Base-by-base conservation (phyloP, 148 eudicot species). In the Euryodendron excelsum region DNA sequence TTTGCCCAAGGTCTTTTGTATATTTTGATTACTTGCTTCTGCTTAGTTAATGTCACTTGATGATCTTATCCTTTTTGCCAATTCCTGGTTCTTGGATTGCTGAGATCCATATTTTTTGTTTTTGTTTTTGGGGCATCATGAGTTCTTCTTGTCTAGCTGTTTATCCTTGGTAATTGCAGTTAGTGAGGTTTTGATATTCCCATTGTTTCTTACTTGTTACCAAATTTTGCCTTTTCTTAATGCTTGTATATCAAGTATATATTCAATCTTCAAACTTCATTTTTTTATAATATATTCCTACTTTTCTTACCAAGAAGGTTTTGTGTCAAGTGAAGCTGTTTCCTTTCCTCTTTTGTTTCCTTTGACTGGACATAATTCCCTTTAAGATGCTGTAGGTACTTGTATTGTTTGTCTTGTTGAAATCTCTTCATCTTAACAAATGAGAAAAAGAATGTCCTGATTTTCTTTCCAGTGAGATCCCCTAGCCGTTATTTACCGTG, bases 1-100 rank as follows among this genome's bases (percentile, higher is more conserved):
- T 80, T 84, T 96, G 73, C 93, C 99, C 37, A 93, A 93, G 98
- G 97, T 93, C 50, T 80, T 60, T 78, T 52, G 33, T 11, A 2
- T 31, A 23, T n/a, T 52, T 17, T 56, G 34, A 50, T 2, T 52
- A 15, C n/a, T 9, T 15, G 31, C 30, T 58, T 47, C 28, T n/a
- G n/a, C n/a, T 45, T 65, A 39, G 28, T 78, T 36, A 1, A 23
- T 23, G 21, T 36, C 60, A 66, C 27, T 67, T 27, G 55, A 25
- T 45, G 17, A 69, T 25, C 6, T 67, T 18, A 25, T 6, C 6
- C 36, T 8, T 63, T 47, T 56, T 39, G 39, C 18, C 55, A 55
- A 68, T 58, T 68, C 5, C 53, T 34, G 63, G 8, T 69, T 69
- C 53, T 68, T 53, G 12, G 66, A 33, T 69, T 28, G 64, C 53